Conservation (phyloP, 805 yeast species). For the Kodamaea hsintzibuensis region DNA sequence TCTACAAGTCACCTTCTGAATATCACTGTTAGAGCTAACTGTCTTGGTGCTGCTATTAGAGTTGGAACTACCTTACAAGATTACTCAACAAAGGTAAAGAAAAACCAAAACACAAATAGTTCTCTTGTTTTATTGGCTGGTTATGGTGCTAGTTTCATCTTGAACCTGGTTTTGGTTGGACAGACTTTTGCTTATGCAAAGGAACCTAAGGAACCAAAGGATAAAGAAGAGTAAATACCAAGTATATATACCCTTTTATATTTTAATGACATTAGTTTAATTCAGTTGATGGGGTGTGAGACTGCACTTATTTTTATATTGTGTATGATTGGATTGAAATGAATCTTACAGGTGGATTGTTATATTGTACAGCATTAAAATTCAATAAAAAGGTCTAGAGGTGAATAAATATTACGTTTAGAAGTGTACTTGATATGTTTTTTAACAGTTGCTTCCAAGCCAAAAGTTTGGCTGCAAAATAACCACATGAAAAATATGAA, state of each 20-base stretch:
- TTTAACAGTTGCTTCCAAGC: no score
- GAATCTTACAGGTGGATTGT: no score
- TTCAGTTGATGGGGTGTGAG: no score
- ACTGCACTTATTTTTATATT: no score
- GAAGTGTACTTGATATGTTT: no score
- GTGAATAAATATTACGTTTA: no score
- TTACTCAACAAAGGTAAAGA: constrained; percentile 18
- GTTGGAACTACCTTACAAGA: constrained; percentile 41
- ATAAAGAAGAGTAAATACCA: constrained; percentile 9
- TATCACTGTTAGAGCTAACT: constrained; percentile 42
- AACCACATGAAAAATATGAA: no score
- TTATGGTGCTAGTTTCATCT: constrained; percentile 33
- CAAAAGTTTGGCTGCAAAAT: no score
- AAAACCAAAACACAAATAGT: constrained; percentile 19
- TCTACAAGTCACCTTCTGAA: constrained; percentile 40
- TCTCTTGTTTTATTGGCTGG: constrained; percentile 41
- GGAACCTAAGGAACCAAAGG: constrained; percentile 7
- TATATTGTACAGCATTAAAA: no score
- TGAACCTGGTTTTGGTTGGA: constrained; percentile 37
- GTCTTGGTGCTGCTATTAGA: constrained; percentile 38
- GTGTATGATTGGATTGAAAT: no score
- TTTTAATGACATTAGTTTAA: background rate
- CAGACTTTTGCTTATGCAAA: constrained; percentile 31
- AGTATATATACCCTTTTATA: no score
- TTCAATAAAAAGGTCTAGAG: no score